phyloP scores from a whole-genome alignment of 2,329 filamentous ascomycete genomes.

The Leptographium radiaticola region DNA sequence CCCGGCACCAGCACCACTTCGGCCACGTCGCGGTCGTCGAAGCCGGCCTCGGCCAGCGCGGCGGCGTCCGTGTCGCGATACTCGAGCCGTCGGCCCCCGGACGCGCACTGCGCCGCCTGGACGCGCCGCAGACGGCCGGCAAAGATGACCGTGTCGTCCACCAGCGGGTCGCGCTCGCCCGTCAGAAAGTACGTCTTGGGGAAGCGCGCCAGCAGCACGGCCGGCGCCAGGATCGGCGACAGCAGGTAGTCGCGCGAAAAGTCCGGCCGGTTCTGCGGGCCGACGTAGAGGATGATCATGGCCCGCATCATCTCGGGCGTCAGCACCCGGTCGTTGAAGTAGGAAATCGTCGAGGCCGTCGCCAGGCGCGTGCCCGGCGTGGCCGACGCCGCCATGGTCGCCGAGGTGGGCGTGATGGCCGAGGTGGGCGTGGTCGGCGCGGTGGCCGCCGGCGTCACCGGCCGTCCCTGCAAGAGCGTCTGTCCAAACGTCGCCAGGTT shows the following conservation, averaged over 20 bases:
- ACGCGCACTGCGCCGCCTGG: slow-evolving; percentile 42
- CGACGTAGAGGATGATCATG: slow-evolving; percentile 97
- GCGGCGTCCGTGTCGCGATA: slow-evolving; percentile 28
- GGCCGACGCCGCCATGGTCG: slow-evolving; percentile 30
- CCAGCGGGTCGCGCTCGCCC: slow-evolving; percentile 85
- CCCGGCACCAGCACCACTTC: slow-evolving; percentile 80
- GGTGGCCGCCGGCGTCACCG: not conserved
- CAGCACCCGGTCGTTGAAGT: slow-evolving; percentile 90
- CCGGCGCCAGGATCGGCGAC: slow-evolving; percentile 80
- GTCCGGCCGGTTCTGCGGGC: slow-evolving; percentile 83
- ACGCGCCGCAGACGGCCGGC: slow-evolving; percentile 77
- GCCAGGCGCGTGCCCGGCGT: slow-evolving; percentile 67
- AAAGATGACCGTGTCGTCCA: slow-evolving; percentile 95
- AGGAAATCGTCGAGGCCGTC: slow-evolving; percentile 94
- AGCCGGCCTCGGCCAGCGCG: slow-evolving; percentile 34
- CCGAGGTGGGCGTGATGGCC: not conserved
- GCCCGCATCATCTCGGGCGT: slow-evolving; percentile 97
- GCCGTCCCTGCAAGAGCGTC: not conserved
- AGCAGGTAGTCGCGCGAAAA: slow-evolving; percentile 86
- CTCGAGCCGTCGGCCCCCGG: slow-evolving; percentile 40
- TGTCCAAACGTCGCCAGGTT: slow-evolving; percentile 4
- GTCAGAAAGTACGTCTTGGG: slow-evolving; percentile 92
- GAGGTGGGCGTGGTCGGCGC: not conserved
- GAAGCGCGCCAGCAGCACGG: slow-evolving; percentile 69
- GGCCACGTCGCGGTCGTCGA: slow-evolving; percentile 56